Percentiles rank a stretch among this genome's conserved stretches.
phyloP scores from a whole-genome alignment of 2,329 filamentous ascomycete genomes.

The Cercospora sojina region DNA sequence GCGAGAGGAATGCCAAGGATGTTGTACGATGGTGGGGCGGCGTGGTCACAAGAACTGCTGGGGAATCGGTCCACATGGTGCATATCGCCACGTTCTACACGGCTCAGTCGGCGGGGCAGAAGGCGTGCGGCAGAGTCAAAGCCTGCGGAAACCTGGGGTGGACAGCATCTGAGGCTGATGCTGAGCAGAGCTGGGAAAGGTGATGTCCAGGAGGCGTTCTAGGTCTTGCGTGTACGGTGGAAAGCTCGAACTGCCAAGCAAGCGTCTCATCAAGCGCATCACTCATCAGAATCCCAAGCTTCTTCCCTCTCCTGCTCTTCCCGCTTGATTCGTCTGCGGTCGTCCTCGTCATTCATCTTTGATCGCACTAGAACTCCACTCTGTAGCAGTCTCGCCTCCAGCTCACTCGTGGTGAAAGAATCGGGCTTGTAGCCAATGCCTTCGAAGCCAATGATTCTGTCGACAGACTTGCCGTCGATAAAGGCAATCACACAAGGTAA shows the following conservation, averaged over 20 bases:
- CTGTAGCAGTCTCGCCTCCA: conserved; percentile 54
- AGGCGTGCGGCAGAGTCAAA: not conserved
- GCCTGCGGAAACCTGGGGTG: not conserved
- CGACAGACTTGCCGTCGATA: conserved; percentile 55
- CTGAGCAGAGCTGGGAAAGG: not conserved
- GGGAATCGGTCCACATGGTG: not conserved
- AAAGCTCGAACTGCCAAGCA: not conserved
- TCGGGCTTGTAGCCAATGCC: conserved; percentile 55
- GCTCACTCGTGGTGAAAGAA: conserved; percentile 54
- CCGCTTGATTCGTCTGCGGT: conserved; percentile 34
- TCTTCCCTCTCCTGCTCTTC: conserved; percentile 40
- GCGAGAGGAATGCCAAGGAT: not conserved
- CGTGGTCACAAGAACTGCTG: not conserved
- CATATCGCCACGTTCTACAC: not conserved
- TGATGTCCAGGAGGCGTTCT: not conserved
- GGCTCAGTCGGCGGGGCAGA: not conserved
- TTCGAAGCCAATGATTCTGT: conserved; percentile 60
- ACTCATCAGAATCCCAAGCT: conserved; percentile 50
- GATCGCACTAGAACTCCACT: conserved; percentile 53
- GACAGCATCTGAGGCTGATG: not conserved
- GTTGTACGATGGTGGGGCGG: not conserved
- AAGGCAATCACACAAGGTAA: conserved; percentile 60
- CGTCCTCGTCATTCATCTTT: conserved; percentile 52
- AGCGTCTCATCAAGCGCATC: not conserved
- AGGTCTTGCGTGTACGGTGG: not conserved